phyloP scores from a whole-genome alignment of 2,329 filamentous ascomycete species.

The Teratosphaeria gauchensis region DNA sequence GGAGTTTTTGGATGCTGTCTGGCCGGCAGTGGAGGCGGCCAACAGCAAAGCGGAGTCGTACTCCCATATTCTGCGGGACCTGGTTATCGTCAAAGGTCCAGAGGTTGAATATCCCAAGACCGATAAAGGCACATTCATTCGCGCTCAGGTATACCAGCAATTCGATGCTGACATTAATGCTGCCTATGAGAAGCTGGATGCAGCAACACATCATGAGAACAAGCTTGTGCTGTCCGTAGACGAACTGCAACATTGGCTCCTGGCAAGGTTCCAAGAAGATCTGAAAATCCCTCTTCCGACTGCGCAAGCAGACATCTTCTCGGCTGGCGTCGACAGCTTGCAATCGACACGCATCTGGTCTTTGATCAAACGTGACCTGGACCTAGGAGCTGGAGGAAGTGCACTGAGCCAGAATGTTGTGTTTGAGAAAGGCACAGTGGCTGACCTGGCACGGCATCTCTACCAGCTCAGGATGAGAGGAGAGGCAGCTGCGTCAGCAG shows the following conservation, averaged over 20 bases:
- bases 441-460: constrained; percentile 14
- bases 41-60: constrained; percentile 37
- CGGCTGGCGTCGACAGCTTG: constrained; percentile 26
- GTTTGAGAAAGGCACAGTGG: constrained; percentile 25
- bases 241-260: constrained; percentile 25
- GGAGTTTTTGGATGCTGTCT: constrained; percentile 34
- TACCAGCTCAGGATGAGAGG: constrained; percentile 22
- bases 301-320: constrained; percentile 41
- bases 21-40: constrained; percentile 35
- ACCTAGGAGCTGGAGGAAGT: constrained; percentile 11
- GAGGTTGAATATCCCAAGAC: constrained; percentile 42
- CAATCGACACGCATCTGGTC: constrained; percentile 44
- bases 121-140: constrained; percentile 49
- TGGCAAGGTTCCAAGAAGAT: constrained; percentile 24
- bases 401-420: constrained; percentile 22
- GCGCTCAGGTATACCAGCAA: constrained; percentile 40
- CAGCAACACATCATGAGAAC: constrained; percentile 7
- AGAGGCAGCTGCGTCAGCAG: constrained; percentile 15
- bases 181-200: constrained; percentile 7
- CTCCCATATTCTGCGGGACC: constrained; percentile 43
- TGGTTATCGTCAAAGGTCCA: constrained; percentile 41
- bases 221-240: constrained; percentile 17
- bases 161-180: constrained; percentile 41
- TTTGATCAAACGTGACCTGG: constrained; percentile 37
- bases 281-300: constrained; percentile 15